These are phyloP conservation scores for Bondarzewia mesenterica DNA, from an alignment of 1,284 basidiomycete species.

Conservation along the genomic window DNA sequence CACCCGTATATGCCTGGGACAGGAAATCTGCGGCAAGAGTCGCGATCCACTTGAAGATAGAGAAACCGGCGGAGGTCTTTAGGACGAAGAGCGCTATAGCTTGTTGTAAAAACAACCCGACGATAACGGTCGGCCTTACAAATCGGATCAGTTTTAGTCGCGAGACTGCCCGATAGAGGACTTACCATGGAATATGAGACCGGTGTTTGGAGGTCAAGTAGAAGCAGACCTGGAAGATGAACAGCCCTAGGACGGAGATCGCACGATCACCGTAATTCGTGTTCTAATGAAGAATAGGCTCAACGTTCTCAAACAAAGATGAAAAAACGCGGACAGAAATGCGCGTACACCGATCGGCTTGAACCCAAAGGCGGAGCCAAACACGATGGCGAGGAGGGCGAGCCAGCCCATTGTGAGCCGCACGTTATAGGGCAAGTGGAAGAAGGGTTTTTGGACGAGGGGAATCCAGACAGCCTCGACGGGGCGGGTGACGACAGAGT, in stretches of 20 bases:
- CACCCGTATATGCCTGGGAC: slow-evolving; percentile 52
- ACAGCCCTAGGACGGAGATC: slow-evolving; percentile 73
- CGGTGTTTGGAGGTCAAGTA: slow-evolving; percentile 56
- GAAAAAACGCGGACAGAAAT: slow-evolving; percentile 4
- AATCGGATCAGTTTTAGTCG: not conserved
- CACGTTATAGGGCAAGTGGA: slow-evolving; percentile 46
- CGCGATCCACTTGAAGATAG: slow-evolving; percentile 77
- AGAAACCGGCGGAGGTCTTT: slow-evolving; percentile 73
- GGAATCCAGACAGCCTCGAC: slow-evolving; percentile 61
- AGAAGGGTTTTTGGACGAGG: slow-evolving; percentile 59
- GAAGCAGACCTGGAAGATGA: slow-evolving; percentile 71
- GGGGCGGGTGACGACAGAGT: slow-evolving; percentile 55
- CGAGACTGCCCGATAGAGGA: slow-evolving; percentile 1
- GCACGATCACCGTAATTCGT: slow-evolving; percentile 69
- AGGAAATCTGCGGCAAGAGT: slow-evolving; percentile 69
- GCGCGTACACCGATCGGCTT: slow-evolving; percentile 44
- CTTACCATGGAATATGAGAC: slow-evolving; percentile 58
- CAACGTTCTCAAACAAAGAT: not conserved
- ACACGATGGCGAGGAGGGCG: slow-evolving; percentile 63
- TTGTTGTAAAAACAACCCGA: slow-evolving; percentile 81
- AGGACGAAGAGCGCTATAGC: slow-evolving; percentile 80
- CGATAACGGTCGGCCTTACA: slow-evolving; percentile 72
- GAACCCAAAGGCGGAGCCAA: slow-evolving; percentile 81
- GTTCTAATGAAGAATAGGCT: slow-evolving; percentile 30
- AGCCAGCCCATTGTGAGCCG: slow-evolving; percentile 67